A percentile compares a stretch with the other conserved stretches of the same genome.
phyloP scores from a whole-genome alignment of 352 stramenopile genomes.

The Phytophthora chlamydospora region DNA sequence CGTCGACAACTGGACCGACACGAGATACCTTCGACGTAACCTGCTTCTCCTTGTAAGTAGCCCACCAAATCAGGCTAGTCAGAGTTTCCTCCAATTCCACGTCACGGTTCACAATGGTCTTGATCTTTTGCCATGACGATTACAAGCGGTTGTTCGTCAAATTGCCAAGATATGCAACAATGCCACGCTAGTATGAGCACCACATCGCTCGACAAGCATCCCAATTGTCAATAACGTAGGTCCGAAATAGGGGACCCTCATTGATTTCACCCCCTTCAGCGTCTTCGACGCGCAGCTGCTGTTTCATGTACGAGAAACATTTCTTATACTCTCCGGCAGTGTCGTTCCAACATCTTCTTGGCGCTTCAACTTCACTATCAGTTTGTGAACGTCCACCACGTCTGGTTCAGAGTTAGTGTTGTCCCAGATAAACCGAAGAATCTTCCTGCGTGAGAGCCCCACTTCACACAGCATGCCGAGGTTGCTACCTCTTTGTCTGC shows the following conservation, averaged over 20 bases:
- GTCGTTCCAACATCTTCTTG: not conserved
- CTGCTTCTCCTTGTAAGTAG: not conserved
- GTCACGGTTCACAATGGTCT: constrained; percentile 4
- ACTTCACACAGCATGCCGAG: constrained; percentile 4
- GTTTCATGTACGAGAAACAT: constrained; percentile 1
- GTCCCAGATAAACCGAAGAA: constrained; percentile 10
- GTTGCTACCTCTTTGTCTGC: not conserved
- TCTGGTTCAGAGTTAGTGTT: not conserved
- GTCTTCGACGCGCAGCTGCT: not conserved
- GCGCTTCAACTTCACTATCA: not conserved
- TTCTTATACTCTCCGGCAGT: not conserved
- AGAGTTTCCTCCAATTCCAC: constrained; percentile 7
- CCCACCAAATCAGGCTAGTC: constrained; percentile 2
- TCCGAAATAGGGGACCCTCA: not conserved
- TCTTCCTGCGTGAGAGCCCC: constrained; percentile 1
- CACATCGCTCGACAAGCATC: constrained; percentile 16
- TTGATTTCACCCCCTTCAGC: not conserved
- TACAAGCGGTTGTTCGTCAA: constrained; percentile 27
- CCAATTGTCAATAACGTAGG: constrained; percentile 21
- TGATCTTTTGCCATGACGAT: constrained; percentile 12
- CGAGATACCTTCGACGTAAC: not conserved
- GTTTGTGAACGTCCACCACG: constrained; percentile 5
- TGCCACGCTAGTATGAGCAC: constrained; percentile 4
- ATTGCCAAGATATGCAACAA: constrained; percentile 13
- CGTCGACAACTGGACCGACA: not conserved